A percentile compares a stretch with the other conserved stretches of the same genome.
Conservation (phyloP, 2,329 filamentous ascomycete species). For the Pseudogymnoascus sp. region DNA sequence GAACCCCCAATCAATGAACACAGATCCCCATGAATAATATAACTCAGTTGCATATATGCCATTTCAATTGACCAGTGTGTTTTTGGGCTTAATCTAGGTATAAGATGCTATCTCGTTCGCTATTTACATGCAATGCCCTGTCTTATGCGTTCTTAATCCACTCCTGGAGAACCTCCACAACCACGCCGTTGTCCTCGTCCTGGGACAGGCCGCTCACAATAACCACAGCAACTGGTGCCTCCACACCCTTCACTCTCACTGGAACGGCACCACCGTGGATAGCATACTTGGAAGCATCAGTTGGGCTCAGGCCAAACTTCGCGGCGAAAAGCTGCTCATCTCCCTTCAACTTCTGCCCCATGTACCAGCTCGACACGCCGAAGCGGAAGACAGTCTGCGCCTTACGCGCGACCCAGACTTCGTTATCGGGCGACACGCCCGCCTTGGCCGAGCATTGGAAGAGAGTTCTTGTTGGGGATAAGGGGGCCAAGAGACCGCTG, state of each 20-base stretch:
- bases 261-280: constrained; percentile 74
- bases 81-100: background rate
- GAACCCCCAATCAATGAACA: constrained; percentile 10
- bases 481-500: background rate
- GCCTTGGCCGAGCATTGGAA: constrained; percentile 63
- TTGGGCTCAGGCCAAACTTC: constrained; percentile 54
- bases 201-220: constrained; percentile 71
- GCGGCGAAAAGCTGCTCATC: constrained; percentile 57
- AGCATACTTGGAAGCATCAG: constrained; percentile 54
- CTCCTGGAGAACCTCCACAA: constrained; percentile 59
- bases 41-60: background rate
- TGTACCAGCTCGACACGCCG: constrained; percentile 61
- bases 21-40: constrained; percentile 9
- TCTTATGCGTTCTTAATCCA: constrained; percentile 18
- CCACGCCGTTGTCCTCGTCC: constrained; percentile 67
- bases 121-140: background rate
- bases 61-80: background rate
- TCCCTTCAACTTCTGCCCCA: constrained; percentile 57
- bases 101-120: background rate
- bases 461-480: constrained; percentile 45
- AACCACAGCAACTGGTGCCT: constrained; percentile 67
- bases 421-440: constrained; percentile 63
- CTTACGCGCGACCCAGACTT: constrained; percentile 64
- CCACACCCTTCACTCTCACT: constrained; percentile 62
- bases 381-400: constrained; percentile 63